Evolutionary conservation across 345 rosid species (phyloP), one percentile per base, ranked within the genome.

Genomic region (Excoecaria cochinchinensis): DNA sequence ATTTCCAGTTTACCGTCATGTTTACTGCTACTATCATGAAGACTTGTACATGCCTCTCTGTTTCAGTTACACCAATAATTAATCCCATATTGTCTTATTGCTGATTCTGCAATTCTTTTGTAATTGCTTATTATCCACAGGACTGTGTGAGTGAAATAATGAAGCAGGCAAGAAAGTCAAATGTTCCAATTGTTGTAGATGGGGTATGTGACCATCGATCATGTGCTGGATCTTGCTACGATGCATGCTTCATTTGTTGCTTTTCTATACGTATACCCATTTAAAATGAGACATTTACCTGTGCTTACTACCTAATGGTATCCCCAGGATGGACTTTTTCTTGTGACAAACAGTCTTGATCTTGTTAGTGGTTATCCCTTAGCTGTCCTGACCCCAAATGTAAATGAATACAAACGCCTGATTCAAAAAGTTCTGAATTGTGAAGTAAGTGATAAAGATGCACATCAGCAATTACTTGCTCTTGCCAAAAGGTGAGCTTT

Each of bases 331-430:
- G 97, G 95, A 62, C 91, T 95, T 65, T 93, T 91, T 85, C 99
- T 91, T 71, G 88, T 93, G 48, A 91, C 95, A 39, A 84, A 89
- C 77, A 74, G 68, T 73, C 78, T 89, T 71, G 91, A 91, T 72
- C 90, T 95, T 74, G 89, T 95, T 75, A 85, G 88, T 3, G 87
- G 87, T 67, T 91, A 95, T 77, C 92, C 87, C 10, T 82, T 90
- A 51, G 98, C 98, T 82, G 90, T 90, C 67, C 82, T 95, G 71
- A 95, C 97, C 72, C 98, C 96, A 57, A 95, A 95, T 72, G 92
- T 95, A 67, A 88, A 90, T 56, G 98, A 95, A 85, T 93, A 90
- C 83, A 95, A 95, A 86, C 97, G 91, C 55, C 84, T 95, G 73
- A 90, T 95, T 62, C 88, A 87, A 79, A 93, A 87, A 84, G 90